Percentiles rank a stretch among this genome's conserved stretches.
These are phyloP conservation scores for Agrocybe pediades DNA, from an alignment of 768 basidiomycete species.

Conservation along the genomic window DNA sequence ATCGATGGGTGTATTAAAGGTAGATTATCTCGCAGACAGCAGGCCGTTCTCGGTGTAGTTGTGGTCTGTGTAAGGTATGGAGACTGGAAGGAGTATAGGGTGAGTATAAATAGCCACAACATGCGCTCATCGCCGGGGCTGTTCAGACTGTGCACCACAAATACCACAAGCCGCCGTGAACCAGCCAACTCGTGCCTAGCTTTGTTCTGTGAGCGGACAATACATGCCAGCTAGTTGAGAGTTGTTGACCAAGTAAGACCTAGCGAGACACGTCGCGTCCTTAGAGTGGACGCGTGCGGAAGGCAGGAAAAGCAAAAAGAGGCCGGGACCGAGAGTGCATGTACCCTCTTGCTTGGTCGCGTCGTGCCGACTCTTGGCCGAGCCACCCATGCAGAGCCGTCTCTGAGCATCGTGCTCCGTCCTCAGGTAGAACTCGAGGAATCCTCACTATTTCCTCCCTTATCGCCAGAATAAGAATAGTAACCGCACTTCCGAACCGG, in stretches of 20 bases:
- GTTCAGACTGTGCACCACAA: too few species aligned
- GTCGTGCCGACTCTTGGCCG: not conserved
- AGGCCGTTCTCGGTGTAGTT: not conserved
- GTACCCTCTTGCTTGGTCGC: not conserved
- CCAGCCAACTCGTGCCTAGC: too few species aligned
- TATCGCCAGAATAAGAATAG: too few species aligned
- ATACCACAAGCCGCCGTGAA: too few species aligned
- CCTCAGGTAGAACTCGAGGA: too few species aligned
- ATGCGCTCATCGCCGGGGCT: too few species aligned
- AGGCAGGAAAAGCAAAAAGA: not conserved
- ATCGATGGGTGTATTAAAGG: slow-evolving; percentile 17
- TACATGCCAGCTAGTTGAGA: too few species aligned
- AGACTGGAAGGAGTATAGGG: not conserved
- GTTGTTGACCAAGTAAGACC: not conserved
- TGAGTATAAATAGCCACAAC: not conserved
- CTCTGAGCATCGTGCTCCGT: too few species aligned
- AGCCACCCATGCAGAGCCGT: not conserved
- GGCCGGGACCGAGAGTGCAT: too few species aligned
- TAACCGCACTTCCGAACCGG: not conserved
- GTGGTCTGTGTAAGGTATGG: not conserved
- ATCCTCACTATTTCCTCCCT: too few species aligned
- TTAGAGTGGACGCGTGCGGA: not conserved
- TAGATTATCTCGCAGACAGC: slow-evolving; percentile 5
- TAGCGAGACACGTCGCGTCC: too few species aligned
- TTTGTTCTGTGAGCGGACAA: not conserved